These are phyloP conservation scores for Asterochloris erici DNA, from an alignment of 139 green algal genomes.

Conservation along the genomic window DNA sequence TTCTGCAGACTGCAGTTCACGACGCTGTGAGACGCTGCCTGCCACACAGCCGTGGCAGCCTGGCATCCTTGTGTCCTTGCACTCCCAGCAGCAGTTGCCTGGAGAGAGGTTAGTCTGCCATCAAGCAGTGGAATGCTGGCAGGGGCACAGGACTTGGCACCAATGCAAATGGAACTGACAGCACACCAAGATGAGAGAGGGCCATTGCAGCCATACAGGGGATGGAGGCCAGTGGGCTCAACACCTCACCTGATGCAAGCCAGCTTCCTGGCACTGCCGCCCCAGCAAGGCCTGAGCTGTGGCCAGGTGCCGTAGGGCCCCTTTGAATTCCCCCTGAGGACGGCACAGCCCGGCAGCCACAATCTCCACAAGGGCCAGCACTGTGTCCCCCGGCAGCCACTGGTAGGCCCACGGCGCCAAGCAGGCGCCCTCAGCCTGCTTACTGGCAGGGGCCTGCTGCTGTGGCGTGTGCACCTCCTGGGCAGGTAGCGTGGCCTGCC, in stretches of 20 bases:
- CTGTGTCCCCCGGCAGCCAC: background rate
- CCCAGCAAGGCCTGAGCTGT: background rate
- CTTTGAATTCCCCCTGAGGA: background rate
- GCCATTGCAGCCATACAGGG: background rate
- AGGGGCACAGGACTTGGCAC: background rate
- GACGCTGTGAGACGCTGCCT: background rate
- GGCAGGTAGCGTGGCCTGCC: background rate
- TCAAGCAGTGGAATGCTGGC: background rate
- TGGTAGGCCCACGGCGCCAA: background rate
- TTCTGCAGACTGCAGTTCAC: background rate
- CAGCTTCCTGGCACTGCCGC: too few relatives aligned
- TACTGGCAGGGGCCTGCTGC: background rate
- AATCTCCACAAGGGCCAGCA: background rate
- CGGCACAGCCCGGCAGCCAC: background rate
- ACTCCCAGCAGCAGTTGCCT: background rate
- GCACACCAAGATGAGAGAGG: background rate
- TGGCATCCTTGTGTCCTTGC: background rate
- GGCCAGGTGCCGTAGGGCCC: background rate
- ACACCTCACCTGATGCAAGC: too few relatives aligned
- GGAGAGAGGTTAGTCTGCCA: background rate
- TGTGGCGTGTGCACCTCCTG: background rate
- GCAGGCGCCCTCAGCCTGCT: too few relatives aligned
- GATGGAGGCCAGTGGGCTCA: background rate
- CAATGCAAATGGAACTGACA: background rate
- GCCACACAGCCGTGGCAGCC: background rate